Percentiles rank a stretch among this genome's conserved stretches.
These are phyloP conservation scores for Gossypium sturtianum DNA, from an alignment of 345 rosid genomes.

Conservation along the genomic window DNA sequence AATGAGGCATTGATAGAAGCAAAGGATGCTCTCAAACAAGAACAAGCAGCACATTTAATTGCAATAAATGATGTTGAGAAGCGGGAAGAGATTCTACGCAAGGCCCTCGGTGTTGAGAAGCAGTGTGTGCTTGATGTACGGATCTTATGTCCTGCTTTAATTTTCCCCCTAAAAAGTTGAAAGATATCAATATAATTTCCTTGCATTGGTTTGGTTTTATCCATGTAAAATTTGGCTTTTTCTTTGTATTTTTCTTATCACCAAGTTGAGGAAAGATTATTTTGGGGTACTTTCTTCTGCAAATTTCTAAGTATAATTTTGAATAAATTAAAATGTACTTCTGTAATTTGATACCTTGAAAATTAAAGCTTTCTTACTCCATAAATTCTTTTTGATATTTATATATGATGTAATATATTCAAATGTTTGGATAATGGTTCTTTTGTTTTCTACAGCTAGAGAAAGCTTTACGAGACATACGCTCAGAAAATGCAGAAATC, in stretches of 20 bases:
- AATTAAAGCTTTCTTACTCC: neutral
- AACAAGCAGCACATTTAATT: constrained; percentile 62
- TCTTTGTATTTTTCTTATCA: neutral
- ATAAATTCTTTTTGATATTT: neutral
- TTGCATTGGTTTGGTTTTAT: constrained; percentile 7
- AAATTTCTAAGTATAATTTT: neutral
- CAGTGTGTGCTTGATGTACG: constrained; percentile 88
- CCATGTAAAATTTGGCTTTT: neutral
- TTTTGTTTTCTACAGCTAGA: constrained; percentile 57
- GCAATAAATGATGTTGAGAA: constrained; percentile 72
- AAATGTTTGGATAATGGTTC: constrained; percentile 15
- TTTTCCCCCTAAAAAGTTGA: neutral
- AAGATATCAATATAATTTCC: neutral
- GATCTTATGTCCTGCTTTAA: neutral
- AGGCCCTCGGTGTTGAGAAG: constrained; percentile 88
- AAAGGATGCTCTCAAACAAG: constrained; percentile 59
- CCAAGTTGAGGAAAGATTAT: neutral
- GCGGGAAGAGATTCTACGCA: constrained; percentile 73
- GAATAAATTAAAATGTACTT: neutral
- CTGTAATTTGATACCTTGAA: neutral
- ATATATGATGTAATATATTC: neutral
- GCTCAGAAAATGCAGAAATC: constrained; percentile 79
- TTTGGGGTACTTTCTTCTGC: neutral
- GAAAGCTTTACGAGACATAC: constrained; percentile 78
- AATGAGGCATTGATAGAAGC: constrained; percentile 47